These are phyloP conservation scores for Chaetomium strumarium DNA, from an alignment of 2,329 filamentous ascomycete species.

Conservation along the genomic window DNA sequence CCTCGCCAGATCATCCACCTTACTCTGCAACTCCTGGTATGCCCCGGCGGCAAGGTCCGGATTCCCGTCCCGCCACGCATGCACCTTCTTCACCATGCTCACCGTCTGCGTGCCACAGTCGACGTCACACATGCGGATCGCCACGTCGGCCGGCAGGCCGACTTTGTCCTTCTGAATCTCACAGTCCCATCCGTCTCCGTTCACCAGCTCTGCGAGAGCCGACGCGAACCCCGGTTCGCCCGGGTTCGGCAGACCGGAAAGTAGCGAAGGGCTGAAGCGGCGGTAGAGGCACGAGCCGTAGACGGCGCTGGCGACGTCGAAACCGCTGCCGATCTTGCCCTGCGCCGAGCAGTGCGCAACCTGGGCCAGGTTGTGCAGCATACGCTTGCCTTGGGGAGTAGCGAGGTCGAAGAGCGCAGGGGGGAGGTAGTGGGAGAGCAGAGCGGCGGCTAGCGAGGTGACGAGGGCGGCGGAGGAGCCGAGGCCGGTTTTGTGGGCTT, in stretches of 20 bases:
- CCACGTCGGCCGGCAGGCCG: constrained; percentile 60
- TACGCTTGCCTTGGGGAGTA: constrained; percentile 47
- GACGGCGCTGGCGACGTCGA: constrained; percentile 89
- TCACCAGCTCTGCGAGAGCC: constrained; percentile 59
- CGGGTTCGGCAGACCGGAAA: constrained; percentile 61
- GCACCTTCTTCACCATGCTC: constrained; percentile 88
- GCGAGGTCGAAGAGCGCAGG: constrained; percentile 49
- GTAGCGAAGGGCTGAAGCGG: constrained; percentile 78
- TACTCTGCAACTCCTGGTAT: constrained; percentile 68
- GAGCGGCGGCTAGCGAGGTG: constrained; percentile 72
- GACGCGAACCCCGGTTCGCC: constrained; percentile 61
- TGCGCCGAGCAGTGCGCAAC: constrained; percentile 92
- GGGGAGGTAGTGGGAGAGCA: constrained; percentile 71
- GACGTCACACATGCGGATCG: constrained; percentile 90
- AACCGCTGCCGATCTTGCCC: constrained; percentile 92
- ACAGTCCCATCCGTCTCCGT: constrained; percentile 66
- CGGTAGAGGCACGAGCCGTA: constrained; percentile 88
- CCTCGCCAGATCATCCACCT: constrained; percentile 65
- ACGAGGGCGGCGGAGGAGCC: constrained; percentile 93
- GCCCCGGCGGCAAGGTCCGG: constrained; percentile 58
- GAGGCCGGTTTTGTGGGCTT: constrained; percentile 91
- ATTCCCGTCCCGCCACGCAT: constrained; percentile 70
- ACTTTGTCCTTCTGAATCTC: constrained; percentile 66
- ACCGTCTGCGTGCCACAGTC: constrained; percentile 91
- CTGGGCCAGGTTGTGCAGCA: constrained; percentile 89